Percentiles rank a stretch among this genome's conserved stretches.
Conservation (phyloP, 139 green algal species). For the Pleodorina starrii region DNA sequence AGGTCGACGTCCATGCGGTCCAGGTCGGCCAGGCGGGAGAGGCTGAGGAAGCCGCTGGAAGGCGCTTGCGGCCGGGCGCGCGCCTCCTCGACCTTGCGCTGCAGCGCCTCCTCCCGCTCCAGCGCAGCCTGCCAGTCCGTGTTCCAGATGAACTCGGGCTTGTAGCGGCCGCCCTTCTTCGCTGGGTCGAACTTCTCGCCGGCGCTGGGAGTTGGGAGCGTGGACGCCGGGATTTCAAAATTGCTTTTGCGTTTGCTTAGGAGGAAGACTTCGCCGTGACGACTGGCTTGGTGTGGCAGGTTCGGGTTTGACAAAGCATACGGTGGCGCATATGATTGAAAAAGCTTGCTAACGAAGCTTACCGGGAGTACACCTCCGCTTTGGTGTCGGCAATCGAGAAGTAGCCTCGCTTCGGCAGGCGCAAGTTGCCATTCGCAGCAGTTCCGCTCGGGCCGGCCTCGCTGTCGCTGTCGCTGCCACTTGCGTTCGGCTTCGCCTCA, state of each 20-base stretch:
- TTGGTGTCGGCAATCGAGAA: conserved; percentile 69
- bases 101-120: conserved; percentile 55
- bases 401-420: conserved; percentile 64
- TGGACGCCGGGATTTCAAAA: too few species aligned
- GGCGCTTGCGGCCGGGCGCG: not conserved
- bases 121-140: conserved; percentile 79
- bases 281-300: too few species aligned
- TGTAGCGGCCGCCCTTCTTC: conserved; percentile 79
- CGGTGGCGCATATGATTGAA: too few species aligned
- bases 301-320: too few species aligned
- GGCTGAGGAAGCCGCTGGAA: conserved; percentile 58
- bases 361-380: conserved; percentile 51
- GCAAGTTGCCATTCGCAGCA: not conserved
- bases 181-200: conserved; percentile 71
- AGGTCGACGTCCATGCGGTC: conserved; percentile 83
- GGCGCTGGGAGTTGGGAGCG: conserved; percentile 36
- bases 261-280: too few species aligned
- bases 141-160: conserved; percentile 93
- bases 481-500: not conserved
- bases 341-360: not conserved
- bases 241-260: too few species aligned
- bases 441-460: not conserved
- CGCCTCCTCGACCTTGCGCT: conserved; percentile 51
- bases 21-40: conserved; percentile 68
- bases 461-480: not conserved